Base-by-base conservation (phyloP, 768 basidiomycete species). In the Ramaria sp. region DNA sequence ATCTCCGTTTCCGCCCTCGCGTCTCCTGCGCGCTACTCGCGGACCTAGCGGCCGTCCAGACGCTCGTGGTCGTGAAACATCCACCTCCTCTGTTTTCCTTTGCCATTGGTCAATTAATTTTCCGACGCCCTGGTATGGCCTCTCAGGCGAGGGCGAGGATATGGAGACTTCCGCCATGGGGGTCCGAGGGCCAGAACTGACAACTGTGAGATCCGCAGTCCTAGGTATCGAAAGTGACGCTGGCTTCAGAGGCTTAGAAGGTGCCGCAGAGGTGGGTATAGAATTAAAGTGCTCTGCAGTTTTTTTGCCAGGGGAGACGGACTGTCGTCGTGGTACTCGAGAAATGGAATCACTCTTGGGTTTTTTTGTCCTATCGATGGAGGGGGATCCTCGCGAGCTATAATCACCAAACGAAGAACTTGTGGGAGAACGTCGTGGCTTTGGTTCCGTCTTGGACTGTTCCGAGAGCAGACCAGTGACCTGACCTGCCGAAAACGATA, bases 51-150 rank as follows among this genome's bases (percentile, higher is more conserved):
- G 39, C 20, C 52, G 39, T 18, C 39, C 43, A 22, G 34, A n/a
- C 25, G 54, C 32, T 28, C 52, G 41, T 13, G 16, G 52, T 27
- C 43, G 41, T 13, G 41, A 24, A 34, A 67, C 62, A 36, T 78
- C 80, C 18, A 69, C 68, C 59, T 83, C 84, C 16, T 77, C 81
- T 34, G 83, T 79, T 68, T 85, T 90, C 56, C 78, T 80, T 66
- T 92, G 87, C 89, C 89, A 92, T 63, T 90, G 80, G 63, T 88
- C 86, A 59, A 92, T 91, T 34, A 92, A 72, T 68, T 77, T 86
- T 27, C 87, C 83, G 42, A 92, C 89, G 36, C 89, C 89, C 62
- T 81, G 82, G 65, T 83, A 92, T 30, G 85, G 83, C 52, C 76
- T 74, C 63, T 92, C 88, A 7, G 86, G 85, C 8, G 85, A 83